Percentiles rank a stretch among this genome's conserved stretches.
These are phyloP conservation scores for Apiospora marii DNA, from an alignment of 2,329 filamentous ascomycete genomes.

Conservation along the genomic window DNA sequence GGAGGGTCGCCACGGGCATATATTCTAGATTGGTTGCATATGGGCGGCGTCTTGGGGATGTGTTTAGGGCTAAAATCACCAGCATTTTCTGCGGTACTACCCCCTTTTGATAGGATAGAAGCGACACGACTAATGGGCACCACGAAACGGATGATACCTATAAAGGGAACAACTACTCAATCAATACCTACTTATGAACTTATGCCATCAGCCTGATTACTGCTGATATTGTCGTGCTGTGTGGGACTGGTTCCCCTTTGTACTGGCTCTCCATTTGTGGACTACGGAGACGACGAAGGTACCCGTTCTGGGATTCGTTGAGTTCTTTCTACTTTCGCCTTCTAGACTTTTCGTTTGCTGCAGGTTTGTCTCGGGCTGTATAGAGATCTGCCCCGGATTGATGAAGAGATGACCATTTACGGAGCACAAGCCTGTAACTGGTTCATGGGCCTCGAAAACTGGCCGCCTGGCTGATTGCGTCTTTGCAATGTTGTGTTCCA, in stretches of 20 bases:
- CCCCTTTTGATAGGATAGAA: constrained; percentile 17
- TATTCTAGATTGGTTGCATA: constrained; percentile 23
- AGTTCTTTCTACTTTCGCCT: not conserved
- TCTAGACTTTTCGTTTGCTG: not conserved
- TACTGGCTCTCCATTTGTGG: not conserved
- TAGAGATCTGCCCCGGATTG: not conserved
- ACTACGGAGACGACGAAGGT: not conserved
- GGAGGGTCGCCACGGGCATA: constrained; percentile 6
- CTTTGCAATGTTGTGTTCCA: not conserved
- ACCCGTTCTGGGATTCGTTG: not conserved
- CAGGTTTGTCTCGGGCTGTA: constrained; percentile 1
- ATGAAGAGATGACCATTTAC: not conserved
- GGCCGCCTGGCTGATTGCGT: not conserved
- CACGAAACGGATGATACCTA: constrained; percentile 16
- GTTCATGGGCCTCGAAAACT: not conserved
- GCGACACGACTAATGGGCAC: constrained; percentile 1
- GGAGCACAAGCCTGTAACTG: not conserved
- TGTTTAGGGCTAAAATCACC: not conserved
- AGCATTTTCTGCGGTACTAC: constrained; percentile 5
- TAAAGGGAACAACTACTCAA: constrained; percentile 2
- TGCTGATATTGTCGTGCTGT: not conserved
- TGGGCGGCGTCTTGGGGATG: not conserved
- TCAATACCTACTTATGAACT: not conserved
- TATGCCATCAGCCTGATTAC: not conserved
- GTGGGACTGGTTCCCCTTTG: not conserved